Base-by-base conservation (phyloP, 2,329 filamentous ascomycete genomes). In the Colletotrichum acutatum region DNA sequence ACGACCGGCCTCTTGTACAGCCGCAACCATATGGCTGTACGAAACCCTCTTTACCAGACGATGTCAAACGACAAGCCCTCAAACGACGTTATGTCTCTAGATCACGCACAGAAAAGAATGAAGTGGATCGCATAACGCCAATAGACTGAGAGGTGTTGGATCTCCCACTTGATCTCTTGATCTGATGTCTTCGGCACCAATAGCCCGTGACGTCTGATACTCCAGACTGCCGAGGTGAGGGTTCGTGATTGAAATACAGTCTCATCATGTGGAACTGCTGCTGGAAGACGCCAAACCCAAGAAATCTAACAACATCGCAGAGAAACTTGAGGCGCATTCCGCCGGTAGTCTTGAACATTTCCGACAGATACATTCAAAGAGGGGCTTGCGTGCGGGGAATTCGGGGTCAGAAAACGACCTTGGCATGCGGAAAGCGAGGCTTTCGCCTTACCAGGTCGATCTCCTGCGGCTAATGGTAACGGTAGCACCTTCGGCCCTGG, bases 321-420 rank as follows among this genome's bases (percentile, higher is more conserved):
- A 32, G 6, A n/a, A 30, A 49, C 3, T 4, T 19, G 12, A 32
- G 9, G 11, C 19, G n/a, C 26, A 49, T 9, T 4, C 19, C 59
- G 26, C 30, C 30, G 22, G 34, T 16, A 12, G 30, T n/a, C 46
- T 24, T 12, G 34, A 24, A 5, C 12, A 9, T 22, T 19, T 30
- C 28, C 30, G 34, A 24, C 12, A 24, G 60, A 26, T 22, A 12
- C 34, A 5, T 24, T 19, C 32, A 6, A 26, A 8, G 68, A 58
- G 57, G 52, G 64, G 65, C 58, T n/a, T 4, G 52, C 11, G 34
- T 72, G 69, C 65, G 65, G 69, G 65, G 69, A 63, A 68, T 68
- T 72, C 49, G 65, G 69, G 53, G 65, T 63, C 57, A 14, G 53
- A 57, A 34, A 63, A 32, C 19, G 16, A 26, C 22, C 24, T 62